Evolutionary conservation across 164 flowering plant genomes (phyloP), one percentile per base, ranked within the genome.

Genomic region (Brasenia schreberi): DNA sequence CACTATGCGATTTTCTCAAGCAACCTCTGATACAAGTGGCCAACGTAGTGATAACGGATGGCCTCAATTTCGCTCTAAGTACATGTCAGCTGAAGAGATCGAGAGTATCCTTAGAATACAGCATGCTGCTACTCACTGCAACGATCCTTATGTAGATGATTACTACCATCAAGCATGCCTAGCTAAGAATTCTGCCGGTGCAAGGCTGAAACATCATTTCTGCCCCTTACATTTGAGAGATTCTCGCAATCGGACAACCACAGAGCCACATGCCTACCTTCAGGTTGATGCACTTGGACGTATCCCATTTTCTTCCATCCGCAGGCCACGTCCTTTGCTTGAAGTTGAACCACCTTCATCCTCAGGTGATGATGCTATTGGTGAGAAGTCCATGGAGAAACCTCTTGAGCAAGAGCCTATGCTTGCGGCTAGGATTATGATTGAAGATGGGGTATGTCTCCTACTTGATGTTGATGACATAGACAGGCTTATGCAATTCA

Each of bases 371-470:
- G 80, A 78, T 68, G 82, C 83, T 11, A 69, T 70, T 56, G 33
- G 67, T 60, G 96, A 88, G 43, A 78, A 81, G 66, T 68, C 70
- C 9, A 45, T 83, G 42, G 92, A 88, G 75, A 88, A 78, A 80
- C 91, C 98, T 39, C 78, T 93, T 65, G 98, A 90, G 65, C 86
- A 93, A 75, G 98, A 93, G 69, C 98, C 98, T 5, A 83, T 93
- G 96, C 86, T 93, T 68, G 98, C 97, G 43, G 97, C 98, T 52
- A 82, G 97, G 73, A 80, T 90, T 39, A 72, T 90, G 5, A 80
- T 90, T 62, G 98, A 93, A 77, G 97, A 93, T 81, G 84, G 95
- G 18, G 76, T 90, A 11, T 82, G 83, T 65, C 82, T 89, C 66
- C 91, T 93, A 61, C 92, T 93, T 69, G 97, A 93, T 64, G 81